These are phyloP conservation scores for Pestalotiopsis sp. DNA, from an alignment of 2,329 filamentous ascomycete genomes.

Conservation along the genomic window DNA sequence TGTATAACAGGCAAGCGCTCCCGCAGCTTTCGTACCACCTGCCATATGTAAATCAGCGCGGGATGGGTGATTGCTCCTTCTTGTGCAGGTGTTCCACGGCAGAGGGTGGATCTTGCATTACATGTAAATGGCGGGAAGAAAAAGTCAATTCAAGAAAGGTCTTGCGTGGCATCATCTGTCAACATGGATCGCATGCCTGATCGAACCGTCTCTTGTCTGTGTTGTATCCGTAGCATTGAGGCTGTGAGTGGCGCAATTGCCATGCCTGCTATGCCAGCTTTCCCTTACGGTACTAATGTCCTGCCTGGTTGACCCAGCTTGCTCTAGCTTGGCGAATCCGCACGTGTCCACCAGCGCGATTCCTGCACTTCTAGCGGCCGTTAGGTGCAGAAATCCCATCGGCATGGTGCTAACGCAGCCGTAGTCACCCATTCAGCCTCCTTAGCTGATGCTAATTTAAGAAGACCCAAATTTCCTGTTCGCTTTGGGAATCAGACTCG, in stretches of 20 bases:
- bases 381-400: slow-evolving; percentile 1
- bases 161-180: no score
- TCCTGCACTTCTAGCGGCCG: slow-evolving; percentile 1
- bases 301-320: not conserved
- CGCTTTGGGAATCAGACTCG: not conserved
- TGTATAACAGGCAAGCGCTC: not conserved
- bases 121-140: not conserved
- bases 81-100: not conserved
- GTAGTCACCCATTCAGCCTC: not conserved
- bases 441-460: slow-evolving; percentile 1
- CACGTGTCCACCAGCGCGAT: not conserved
- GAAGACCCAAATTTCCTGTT: not conserved
- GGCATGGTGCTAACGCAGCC: not conserved
- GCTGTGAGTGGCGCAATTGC: not conserved
- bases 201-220: no score
- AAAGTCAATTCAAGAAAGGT: not conserved
- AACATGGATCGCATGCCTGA: no score
- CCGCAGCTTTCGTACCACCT: not conserved
- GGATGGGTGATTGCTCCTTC: not conserved
- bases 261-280: not conserved
- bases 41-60: not conserved
- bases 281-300: not conserved
- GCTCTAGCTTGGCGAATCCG: not conserved
- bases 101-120: not conserved
- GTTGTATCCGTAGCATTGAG: not conserved